Percentiles rank a stretch among this genome's conserved stretches.
Evolutionary conservation across 805 yeast species (phyloP).

Genomic region (Suhomyces pyralidae): DNA sequence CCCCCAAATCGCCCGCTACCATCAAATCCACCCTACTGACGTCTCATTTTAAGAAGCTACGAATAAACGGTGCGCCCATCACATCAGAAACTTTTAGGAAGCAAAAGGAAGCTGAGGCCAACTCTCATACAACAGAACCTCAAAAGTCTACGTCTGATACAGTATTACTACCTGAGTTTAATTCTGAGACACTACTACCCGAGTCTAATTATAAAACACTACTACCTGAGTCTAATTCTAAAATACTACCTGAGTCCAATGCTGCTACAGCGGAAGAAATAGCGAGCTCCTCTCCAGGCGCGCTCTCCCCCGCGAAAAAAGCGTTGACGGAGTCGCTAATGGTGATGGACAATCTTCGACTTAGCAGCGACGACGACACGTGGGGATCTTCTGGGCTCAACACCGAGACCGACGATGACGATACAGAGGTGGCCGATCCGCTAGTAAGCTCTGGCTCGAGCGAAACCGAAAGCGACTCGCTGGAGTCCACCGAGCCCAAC

Average conservation of each 20-base stretch:
- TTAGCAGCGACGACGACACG: constrained; percentile 16
- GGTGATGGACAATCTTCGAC: constrained; percentile 11
- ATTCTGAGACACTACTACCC: too few relatives aligned
- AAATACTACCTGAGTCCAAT: too few relatives aligned
- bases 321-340: constrained; percentile 8
- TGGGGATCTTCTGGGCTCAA: constrained; percentile 26
- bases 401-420: constrained; percentile 18
- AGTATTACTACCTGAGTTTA: too few relatives aligned
- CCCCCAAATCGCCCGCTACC: constrained; percentile 36
- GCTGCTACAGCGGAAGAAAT: too few relatives aligned
- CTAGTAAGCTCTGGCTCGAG: constrained; percentile 2
- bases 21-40: constrained; percentile 33
- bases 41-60: constrained; percentile 41
- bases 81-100: constrained; percentile 18
- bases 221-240: too few relatives aligned
- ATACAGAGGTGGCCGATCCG: constrained; percentile 8
- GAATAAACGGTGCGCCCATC: constrained; percentile 39
- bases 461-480: constrained; percentile 6
- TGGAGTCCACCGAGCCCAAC: background rate
- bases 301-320: constrained; percentile 5
- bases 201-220: too few relatives aligned
- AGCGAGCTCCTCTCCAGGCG: too few relatives aligned
- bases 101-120: background rate
- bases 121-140: too few relatives aligned
- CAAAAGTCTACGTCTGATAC: too few relatives aligned